phyloP scores from a whole-genome alignment of 78 protist species.

The Dictyostelium purpureum region DNA sequence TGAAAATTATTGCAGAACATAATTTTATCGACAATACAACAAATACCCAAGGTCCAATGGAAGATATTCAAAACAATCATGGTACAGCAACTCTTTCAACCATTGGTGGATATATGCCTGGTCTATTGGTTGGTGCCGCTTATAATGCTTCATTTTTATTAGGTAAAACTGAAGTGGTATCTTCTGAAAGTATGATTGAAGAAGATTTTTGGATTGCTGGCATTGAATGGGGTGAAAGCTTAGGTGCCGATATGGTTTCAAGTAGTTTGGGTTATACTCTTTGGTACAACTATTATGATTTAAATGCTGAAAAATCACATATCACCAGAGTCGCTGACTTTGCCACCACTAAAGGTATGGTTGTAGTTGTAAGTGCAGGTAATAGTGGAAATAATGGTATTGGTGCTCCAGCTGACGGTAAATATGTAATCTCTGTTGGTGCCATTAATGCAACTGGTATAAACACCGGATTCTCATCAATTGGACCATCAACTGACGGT shows the following conservation, averaged over 20 bases:
- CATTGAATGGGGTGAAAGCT: slow-evolving; percentile 72
- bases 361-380: slow-evolving; percentile 69
- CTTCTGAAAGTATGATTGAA: slow-evolving; percentile 12
- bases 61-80: slow-evolving; percentile 55
- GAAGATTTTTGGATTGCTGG: slow-evolving; percentile 70
- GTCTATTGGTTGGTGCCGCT: slow-evolving; percentile 65
- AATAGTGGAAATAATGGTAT: slow-evolving; percentile 44
- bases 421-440: slow-evolving; percentile 45
- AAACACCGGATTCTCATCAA: slow-evolving; percentile 18
- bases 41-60: slow-evolving; percentile 31
- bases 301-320: not conserved
- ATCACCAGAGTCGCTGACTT: slow-evolving; percentile 55
- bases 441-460: slow-evolving; percentile 26
- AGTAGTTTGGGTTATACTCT: slow-evolving; percentile 62
- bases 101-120: slow-evolving; percentile 59
- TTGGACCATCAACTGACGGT: slow-evolving; percentile 78
- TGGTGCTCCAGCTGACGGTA: slow-evolving; percentile 79
- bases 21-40: slow-evolving; percentile 38
- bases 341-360: slow-evolving; percentile 63
- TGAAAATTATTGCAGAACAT: slow-evolving; percentile 20
- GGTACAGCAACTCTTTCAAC: slow-evolving; percentile 78
- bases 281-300: slow-evolving; percentile 63
- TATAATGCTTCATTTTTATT: slow-evolving; percentile 50
- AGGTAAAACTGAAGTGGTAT: slow-evolving; percentile 57
- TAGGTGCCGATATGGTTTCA: slow-evolving; percentile 57